Base-by-base conservation (phyloP, 495 filamentous ascomycete species). In the Penicillium dipodomyicola region DNA sequence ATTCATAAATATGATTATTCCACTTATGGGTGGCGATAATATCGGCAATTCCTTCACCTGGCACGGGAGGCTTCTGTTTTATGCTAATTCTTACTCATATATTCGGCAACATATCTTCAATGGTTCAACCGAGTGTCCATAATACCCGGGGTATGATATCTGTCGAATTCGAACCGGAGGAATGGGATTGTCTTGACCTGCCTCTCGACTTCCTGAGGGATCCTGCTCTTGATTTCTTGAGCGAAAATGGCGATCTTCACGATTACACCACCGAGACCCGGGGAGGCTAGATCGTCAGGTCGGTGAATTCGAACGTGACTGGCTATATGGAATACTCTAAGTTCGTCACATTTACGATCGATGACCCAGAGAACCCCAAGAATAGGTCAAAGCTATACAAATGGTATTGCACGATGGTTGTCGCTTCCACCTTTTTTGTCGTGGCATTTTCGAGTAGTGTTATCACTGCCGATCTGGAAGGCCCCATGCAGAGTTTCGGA, bases 301-400 rank as follows among this genome's bases (percentile, higher is more conserved):
- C 72, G 20, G 61, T 81, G 39, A 68, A 67, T 20, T 84, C 84
- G 3, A 67, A 82, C 25, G 73, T 67, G 20, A 76, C 80, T 2
- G 81, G 82, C 43, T 64, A 77, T 47, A 68, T 80, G 30, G 74
- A 77, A 49, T 76, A 79, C 37, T 89, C 85, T 76, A 88, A 89
- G 62, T 73, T 93, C 20, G 88, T 93, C 20, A 86, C 84, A 0
- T 93, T 89, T 67, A 76, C 72, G 8, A 78, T 85, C 52, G 73
- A 80, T 25, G 84, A 87, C 51, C 73, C 76, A 3, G 77, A 79
- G 39, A 84, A 86, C 53, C 84, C 84, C 0, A 80, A 81, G 60
- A 83, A 87, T 63, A 87, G 84, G 84, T 71, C 77, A 0, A 76
- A 74, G 15, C 32, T 48, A 6, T 74, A 73, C 32, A 88, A 88